These are phyloP conservation scores for Colletotrichum kahawae DNA, from an alignment of 2,329 filamentous ascomycete species.

Conservation along the genomic window DNA sequence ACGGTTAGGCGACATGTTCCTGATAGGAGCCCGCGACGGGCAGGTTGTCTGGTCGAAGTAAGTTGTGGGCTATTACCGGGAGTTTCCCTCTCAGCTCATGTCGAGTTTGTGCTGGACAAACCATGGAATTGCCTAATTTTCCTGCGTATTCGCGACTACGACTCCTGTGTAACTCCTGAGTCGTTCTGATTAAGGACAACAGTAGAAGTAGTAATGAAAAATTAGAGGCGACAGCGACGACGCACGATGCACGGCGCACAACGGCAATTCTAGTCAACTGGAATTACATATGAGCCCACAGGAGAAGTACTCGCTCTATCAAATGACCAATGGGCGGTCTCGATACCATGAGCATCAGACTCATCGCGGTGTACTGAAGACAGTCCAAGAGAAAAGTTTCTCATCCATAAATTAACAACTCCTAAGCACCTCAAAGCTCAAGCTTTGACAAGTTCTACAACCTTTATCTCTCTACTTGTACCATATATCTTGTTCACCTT, in stretches of 20 bases:
- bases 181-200: too few species aligned
- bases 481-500: constrained; percentile 25
- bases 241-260: too few species aligned
- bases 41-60: not conserved
- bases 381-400: rapidly evolving
- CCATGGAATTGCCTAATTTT: too few species aligned
- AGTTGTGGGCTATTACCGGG: not conserved
- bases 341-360: not conserved
- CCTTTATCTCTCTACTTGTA: not conserved
- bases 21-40: not conserved
- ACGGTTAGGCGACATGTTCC: not conserved
- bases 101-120: rapidly evolving
- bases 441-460: not conserved
- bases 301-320: too few species aligned
- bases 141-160: too few species aligned
- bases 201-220: too few species aligned
- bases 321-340: too few species aligned
- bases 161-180: too few species aligned
- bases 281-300: too few species aligned
- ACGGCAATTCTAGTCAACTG: too few species aligned
- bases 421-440: not conserved
- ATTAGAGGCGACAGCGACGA: too few species aligned
- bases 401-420: not conserved
- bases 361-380: not conserved
- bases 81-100: not conserved